Base-by-base conservation (phyloP, 805 yeast species). In the Soucietia sequanensis region DNA sequence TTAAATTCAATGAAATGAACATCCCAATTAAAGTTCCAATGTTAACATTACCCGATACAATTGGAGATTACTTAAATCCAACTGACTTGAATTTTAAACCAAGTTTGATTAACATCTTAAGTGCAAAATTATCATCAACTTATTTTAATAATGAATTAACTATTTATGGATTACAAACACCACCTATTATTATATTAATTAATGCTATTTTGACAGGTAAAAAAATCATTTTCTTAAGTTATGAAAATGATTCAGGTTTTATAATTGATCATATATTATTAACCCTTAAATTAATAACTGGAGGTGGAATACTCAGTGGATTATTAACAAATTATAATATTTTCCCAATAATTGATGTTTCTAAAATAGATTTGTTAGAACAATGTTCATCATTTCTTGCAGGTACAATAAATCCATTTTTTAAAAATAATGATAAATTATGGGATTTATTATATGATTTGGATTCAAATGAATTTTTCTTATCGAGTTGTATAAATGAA, bases 391-490 rank as follows among this genome's bases (percentile, higher is more conserved):
- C 60, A 19, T 76, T 64, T 45, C 58, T 83, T 31, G 72, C 84
- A 2, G 91, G 91, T 3, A 81, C 88, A 3, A 76, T 82, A 26
- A 83, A 83, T 50, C 75, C 82, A 11, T 72, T 80, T 26, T 75
- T 83, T 50, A 78, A 77, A 47, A 68, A 73, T 21, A 72, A 72
- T 37, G 65, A 62, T 21, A 66, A 65, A 29, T 49, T 74, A 14
- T 82, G 84, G 83, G 85, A 83, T 52, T 53, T 78, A 21, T 68
- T 76, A 40, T 75, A 78, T 37, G 81, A 83, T 52, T 47, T 83
- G 41, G 89, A 81, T 47, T 33, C 67, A 0, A 73, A 72, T 30
- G 70, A 64, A 35, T 47, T 78, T 25, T 44, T 51, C 20, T 35
- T 68, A 13, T 49, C 58, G n/a, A 34, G 54, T 12, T 54, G 49